Evolutionary conservation across 768 basidiomycete species (phyloP), one percentile per base, ranked within the genome.

Genomic region (Agrocybe chaxingu): DNA sequence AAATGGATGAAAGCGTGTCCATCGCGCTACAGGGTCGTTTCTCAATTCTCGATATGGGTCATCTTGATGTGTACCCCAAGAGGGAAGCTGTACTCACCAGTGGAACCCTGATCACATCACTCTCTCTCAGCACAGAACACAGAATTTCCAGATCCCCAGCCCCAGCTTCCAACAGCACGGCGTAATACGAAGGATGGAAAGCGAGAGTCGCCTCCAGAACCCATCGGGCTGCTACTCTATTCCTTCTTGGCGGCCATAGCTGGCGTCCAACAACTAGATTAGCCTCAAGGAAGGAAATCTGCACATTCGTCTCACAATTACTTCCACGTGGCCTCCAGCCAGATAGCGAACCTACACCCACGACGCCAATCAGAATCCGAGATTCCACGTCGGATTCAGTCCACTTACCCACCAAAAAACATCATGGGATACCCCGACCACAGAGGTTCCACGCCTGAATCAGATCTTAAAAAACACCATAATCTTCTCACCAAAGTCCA

Each of bases 101-200:
- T 46, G 49, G 57, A 57, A 62, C 51, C 51, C 49, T 61, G 62
- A 64, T 63, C 61, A 49, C 50, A 62, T 60, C 62, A 62, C 51
- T 50, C 46, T 43, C 55, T 51, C 54, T 52, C 47, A 55, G 44
- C 47, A 38, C 41, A 53, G 52, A 64, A 62, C 55, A 48, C 45
- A 60, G 59, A 66, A 66, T 62, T 64, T 66, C 66, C 60, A 66
- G 62, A 68, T 68, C 56, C 57, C 56, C 58, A 42, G 42, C 52
- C 54, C 55, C 53, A 52, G 50, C 49, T 51, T 47, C 57, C 60
- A 51, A 54, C 59, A 59, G 58, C 53, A 55, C 52, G 62, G 59
- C 62, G 61, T 66, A 66, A 65, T 63, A 62, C 57, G 55, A 57
- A 57, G 50, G 18, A 7, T 13, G 18, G 32, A n/a, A n/a, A 47